Base-by-base conservation (phyloP, 345 rosid species). In the Erysimum cheiranthoides region DNA sequence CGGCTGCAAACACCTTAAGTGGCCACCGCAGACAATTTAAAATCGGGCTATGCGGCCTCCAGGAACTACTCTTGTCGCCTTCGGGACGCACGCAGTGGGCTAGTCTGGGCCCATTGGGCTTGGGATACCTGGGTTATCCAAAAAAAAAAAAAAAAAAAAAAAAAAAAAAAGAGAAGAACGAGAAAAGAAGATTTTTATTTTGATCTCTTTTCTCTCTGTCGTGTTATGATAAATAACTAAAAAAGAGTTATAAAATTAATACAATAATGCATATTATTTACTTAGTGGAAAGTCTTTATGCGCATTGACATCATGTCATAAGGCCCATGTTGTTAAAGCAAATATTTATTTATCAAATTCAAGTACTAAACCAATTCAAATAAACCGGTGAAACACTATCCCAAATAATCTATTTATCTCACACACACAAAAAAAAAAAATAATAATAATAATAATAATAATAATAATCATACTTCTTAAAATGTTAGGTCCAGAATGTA, bases 171-270 rank as follows among this genome's bases (percentile, higher is more conserved):
- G 61, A 69, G 45, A 68, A n/a, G 11, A 77, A 61, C 2, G 18
- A 4, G 5, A 6, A 64, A 27, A 16, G 18, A 9, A 1, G 13
- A 27, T 32, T 68, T 68, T 49, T 36, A 13, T 31, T 51, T 30
- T 12, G 3, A 1, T 34, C 70, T 62, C 53, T 31, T 60, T 43
- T 2, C 35, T 16, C 42, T 4, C 39, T 66, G 30, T 66, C 21
- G 62, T 75, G 63, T 52, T 57, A 74, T 73, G 30, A 65, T 64
- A 64, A 58, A 74, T 74, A 74, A 54, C 28, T 10, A 42, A 54
- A 42, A 54, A 64, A 73, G 71, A 43, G 49, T 45, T 47, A 38
- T 74, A 52, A 74, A 31, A 34, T 21, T 35, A 66, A 47, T 58
- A 61, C 61, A 66, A 38, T 46, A 8, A 43, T 39, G 10, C 17